Evolutionary conservation across 106 monocot genomes (phyloP).

Genomic region (Phalaenopsis aphrodite): DNA sequence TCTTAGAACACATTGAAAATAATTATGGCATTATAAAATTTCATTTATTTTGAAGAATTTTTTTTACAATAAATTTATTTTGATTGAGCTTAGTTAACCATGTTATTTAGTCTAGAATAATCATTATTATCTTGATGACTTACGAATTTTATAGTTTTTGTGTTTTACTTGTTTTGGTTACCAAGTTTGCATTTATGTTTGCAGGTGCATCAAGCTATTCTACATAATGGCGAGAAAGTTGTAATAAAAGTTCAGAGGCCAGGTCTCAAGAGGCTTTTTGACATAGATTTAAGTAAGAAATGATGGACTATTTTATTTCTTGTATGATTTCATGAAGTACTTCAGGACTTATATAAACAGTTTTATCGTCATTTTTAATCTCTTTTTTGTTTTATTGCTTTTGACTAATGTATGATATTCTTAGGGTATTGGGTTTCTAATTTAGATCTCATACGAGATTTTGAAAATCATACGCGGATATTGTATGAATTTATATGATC

Average conservation of each 20-base stretch:
- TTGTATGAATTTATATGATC: too few species aligned
- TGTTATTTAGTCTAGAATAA: not conserved
- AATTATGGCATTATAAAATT: not conserved
- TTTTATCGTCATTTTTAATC: not conserved
- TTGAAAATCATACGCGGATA: not conserved
- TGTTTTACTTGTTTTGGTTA: not conserved
- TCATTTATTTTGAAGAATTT: not conserved
- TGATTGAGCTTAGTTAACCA: too few species aligned
- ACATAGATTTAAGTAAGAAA: conserved; percentile 90
- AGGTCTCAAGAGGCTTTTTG: conserved; percentile 89
- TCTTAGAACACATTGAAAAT: not conserved
- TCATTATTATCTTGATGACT: not conserved
- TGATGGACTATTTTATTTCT: not conserved
- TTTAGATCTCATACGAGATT: not conserved
- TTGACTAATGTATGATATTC: not conserved
- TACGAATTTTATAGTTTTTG: not conserved
- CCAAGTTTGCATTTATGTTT: not conserved
- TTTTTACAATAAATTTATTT: not conserved
- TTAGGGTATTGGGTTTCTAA: not conserved
- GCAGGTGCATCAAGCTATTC: conserved; percentile 84
- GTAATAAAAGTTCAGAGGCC: conserved; percentile 91
- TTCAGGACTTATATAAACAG: not conserved
- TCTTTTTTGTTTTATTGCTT: too few species aligned
- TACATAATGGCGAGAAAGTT: conserved; percentile 88
- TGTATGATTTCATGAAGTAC: not conserved